Base-by-base conservation (phyloP, 2,329 filamentous ascomycete species). In the Blastomyces gilchristii region DNA sequence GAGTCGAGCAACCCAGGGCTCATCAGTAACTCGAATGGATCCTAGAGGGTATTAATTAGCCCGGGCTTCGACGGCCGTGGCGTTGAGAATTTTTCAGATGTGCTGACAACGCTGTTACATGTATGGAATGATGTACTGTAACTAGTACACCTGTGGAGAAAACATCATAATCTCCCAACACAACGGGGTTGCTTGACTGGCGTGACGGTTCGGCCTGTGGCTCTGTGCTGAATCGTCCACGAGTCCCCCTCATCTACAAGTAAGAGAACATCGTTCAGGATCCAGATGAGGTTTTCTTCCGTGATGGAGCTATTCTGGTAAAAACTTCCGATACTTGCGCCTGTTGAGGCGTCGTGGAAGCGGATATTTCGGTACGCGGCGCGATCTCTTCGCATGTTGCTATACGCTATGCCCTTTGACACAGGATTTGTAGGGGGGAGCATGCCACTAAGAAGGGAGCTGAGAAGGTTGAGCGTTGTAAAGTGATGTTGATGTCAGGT, bases 21-120 rank as follows among this genome's bases (percentile, higher is more conserved):
- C 67, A 52, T 67, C 37, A 14, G 34, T 68, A 16, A 68, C 50
- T 50, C 25, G 57, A 59, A 68, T 63, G 43, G 65, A 22, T n/a
- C 66, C 66, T 68, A 60, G 25, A 22, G n/a, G n/a, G n/a, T 22
- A 63, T 37, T 28, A 57, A 66, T 61, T 25, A 66, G 57, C 37
- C 60, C 14, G 58, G 45, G 28, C 22, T 37, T 52, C n/a, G 49
- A 39, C 39, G 11, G 37, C 18, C 31, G 25, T 54, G 62, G 45
- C 25, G 39, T 61, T 16, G 2, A 39, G n/a, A 28, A 64, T 47
- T 49, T 8, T 22, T 22, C 14, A 39, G 41, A 2, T 31, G 28
- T 31, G n/a, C n/a, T 31, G 28, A 4, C 7, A 57, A 47, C 9
- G 53, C 62, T 31, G 52, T 25, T 22, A 22, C n/a, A 22, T 22